A percentile compares a stretch with the other conserved stretches of the same genome.
Conservation (phyloP, 805 yeast species). For the Candida germanica region DNA sequence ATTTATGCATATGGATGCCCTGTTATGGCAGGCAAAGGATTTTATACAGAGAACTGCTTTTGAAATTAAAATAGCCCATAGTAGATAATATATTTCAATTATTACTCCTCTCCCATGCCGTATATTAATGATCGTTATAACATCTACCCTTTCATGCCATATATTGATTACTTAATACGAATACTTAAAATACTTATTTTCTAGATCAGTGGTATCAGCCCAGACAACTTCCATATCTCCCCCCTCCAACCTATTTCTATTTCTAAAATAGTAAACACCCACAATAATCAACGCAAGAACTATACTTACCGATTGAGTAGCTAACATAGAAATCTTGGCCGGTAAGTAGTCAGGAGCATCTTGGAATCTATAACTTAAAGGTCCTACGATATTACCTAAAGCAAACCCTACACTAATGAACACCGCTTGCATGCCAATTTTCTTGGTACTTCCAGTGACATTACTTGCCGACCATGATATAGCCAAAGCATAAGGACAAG, state of each 20-base stretch:
- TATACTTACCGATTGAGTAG: conserved; percentile 25
- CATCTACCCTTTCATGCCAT: too few species aligned
- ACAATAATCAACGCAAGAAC: conserved; percentile 30
- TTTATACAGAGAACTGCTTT: conserved; percentile 24
- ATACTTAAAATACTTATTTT: conserved; percentile 39
- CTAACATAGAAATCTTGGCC: conserved; percentile 20
- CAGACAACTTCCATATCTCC: conserved; percentile 29
- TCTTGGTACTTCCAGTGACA: conserved; percentile 26
- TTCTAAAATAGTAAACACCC: conserved; percentile 27
- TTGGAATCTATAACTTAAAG: conserved; percentile 20
- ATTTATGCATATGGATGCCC: conserved; percentile 31
- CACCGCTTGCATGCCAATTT: conserved; percentile 24
- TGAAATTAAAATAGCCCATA: conserved; percentile 26
- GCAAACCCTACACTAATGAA: conserved; percentile 24
- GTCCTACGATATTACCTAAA: conserved; percentile 28
- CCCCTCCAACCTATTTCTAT: conserved; percentile 25
- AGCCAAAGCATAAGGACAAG: conserved; percentile 15
- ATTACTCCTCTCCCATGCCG: too few species aligned
- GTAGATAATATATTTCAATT: too few species aligned
- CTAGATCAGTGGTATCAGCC: conserved; percentile 46
- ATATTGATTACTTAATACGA: conserved; percentile 21
- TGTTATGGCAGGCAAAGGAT: conserved; percentile 25
- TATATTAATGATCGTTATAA: too few species aligned
- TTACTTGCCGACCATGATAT: conserved; percentile 18
- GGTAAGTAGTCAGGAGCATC: conserved; percentile 26